phyloP scores from a whole-genome alignment of 2,329 filamentous ascomycete species.

The Paraphaeosphaeria sporulosa region DNA sequence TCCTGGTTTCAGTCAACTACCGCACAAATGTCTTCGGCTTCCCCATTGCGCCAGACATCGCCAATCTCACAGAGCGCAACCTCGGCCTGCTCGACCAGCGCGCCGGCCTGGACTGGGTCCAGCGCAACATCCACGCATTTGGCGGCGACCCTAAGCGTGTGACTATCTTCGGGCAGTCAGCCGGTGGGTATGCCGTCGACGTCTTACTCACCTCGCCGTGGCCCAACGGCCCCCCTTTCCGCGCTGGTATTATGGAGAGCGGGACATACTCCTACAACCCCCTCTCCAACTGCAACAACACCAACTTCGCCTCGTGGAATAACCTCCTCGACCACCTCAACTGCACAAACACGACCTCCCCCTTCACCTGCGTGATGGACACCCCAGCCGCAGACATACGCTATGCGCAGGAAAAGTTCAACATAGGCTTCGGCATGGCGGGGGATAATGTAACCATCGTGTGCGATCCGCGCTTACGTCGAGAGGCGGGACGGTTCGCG shows the following conservation, averaged over 20 bases:
- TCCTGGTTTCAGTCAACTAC: slow-evolving; percentile 36
- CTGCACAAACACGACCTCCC: slow-evolving; percentile 1
- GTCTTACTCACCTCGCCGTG: slow-evolving; percentile 30
- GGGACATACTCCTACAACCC: slow-evolving; percentile 22
- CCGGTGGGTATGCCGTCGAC: slow-evolving; percentile 30
- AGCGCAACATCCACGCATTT: slow-evolving; percentile 56
- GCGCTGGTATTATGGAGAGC: slow-evolving; percentile 33
- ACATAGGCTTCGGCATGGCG: slow-evolving; percentile 18
- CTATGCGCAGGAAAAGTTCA: slow-evolving; percentile 11
- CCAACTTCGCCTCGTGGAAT: slow-evolving; percentile 8
- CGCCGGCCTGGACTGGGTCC: slow-evolving; percentile 61
- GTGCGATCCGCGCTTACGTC: slow-evolving; percentile 15
- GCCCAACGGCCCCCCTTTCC: slow-evolving; percentile 27
- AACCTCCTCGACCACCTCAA: slow-evolving; percentile 15
- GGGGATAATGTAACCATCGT: slow-evolving; percentile 25
- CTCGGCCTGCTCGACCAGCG: slow-evolving; percentile 63
- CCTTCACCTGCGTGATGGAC: slow-evolving; percentile 18
- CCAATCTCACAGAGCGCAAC: slow-evolving; percentile 45
- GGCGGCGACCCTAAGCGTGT: slow-evolving; percentile 58
- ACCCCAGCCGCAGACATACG: slow-evolving; percentile 10
- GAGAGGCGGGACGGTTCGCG: slow-evolving; percentile 18
- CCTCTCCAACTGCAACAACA: slow-evolving; percentile 16
- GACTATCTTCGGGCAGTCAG: slow-evolving; percentile 52
- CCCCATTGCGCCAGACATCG: slow-evolving; percentile 24
- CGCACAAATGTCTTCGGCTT: slow-evolving; percentile 36